Base-by-base conservation (phyloP, 495 filamentous ascomycete genomes). In the Letharia lupina region DNA sequence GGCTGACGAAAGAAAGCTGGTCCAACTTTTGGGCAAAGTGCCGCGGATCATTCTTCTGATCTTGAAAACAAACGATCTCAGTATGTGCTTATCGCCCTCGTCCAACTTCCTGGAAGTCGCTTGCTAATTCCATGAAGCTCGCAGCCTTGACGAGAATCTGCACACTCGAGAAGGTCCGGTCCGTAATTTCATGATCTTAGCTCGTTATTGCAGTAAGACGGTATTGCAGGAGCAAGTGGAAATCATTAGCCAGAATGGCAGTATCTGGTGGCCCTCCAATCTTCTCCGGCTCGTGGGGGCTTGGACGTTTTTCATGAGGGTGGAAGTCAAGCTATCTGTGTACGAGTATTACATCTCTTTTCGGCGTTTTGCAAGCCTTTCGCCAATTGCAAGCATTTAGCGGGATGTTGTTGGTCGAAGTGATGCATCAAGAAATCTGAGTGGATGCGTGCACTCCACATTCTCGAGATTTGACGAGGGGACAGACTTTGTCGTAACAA, bases 1-100 rank as follows among this genome's bases (percentile, higher is more conserved):
- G 35, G 54, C 66, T 64, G 41, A 68, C 54, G 6, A 15, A 23
- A 40, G 47, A 8, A 9, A 70, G 62, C 78, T 99, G 13, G 89
- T 99, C 13, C 89, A 93, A 65, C 79, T 99, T 70, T 82, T 99
- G 12, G 89, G 90, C 41, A 85, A 91, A 68, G 91, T 99, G 3
- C 95, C 95, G 8, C 79, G 91, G 16, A 89, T 98, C 65, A 95
- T 99, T 48, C 82, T 99, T 20, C 79, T 99, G 8, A 97, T 99
- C 70, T 82, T 99, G 62, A 99, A 99, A 77, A 99, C 95, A 2
- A 99, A 99, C 74, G 95, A 99, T 75, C 78, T 99, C 50, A 99
- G 84, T 87, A 80, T 72, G 84, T 76, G 31, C 35, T 35, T 23
- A 31, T 37, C 8, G 35, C 28, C 11, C 28, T 18, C 45, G 23